Base-by-base conservation (phyloP, 176 grass and related monocot genomes). In the Carex cristatella region DNA sequence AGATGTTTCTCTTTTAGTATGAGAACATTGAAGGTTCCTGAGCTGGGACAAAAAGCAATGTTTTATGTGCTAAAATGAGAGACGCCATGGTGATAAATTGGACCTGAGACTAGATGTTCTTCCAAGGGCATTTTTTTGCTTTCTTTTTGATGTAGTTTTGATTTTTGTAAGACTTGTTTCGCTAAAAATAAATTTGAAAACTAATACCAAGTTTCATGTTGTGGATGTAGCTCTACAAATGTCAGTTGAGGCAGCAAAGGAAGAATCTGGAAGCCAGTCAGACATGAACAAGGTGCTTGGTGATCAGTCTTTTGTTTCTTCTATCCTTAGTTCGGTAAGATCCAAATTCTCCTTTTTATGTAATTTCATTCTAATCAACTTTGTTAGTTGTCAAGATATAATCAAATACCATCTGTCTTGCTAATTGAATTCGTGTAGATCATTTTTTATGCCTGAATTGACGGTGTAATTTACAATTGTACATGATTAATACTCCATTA, bases 231-330 rank as follows among this genome's bases (percentile, higher is more conserved):
- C 97, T 63, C 93, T 99, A 82, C 90, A 96, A 92, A 96, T 96
- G 93, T 99, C 97, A 91, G 93, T 96, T 84, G 88, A 99, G 82
- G 97, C 90, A 4, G 74, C 76, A 2, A 87, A 68, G 37, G 86
- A 66, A 83, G 80, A 91, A 49, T 55, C 31, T 16, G 73, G 79
- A 42, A 81, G 78, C 67, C 88, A 94, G 30, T 94, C 93, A 84
- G 93, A 99, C 65, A 86, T 96, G 93, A 94, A 89, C 66, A 96
- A 92, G 76, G 93, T 96, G 65, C 88, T 99, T 54, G 93, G 93
- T 80, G 97, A 99, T 85, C 89, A 88, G 82, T 91, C 97, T 56
- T 99, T 96, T 91, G 90, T 99, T 86, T 92, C 97, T 87, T 99
- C 97, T 67, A 94, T 99, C 79, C 88, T 99, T 80, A 94, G 87